Percentiles rank a stretch among this genome's conserved stretches.
These are phyloP conservation scores for Trypanosoma grayi DNA, from an alignment of 208 protist species.

Conservation along the genomic window DNA sequence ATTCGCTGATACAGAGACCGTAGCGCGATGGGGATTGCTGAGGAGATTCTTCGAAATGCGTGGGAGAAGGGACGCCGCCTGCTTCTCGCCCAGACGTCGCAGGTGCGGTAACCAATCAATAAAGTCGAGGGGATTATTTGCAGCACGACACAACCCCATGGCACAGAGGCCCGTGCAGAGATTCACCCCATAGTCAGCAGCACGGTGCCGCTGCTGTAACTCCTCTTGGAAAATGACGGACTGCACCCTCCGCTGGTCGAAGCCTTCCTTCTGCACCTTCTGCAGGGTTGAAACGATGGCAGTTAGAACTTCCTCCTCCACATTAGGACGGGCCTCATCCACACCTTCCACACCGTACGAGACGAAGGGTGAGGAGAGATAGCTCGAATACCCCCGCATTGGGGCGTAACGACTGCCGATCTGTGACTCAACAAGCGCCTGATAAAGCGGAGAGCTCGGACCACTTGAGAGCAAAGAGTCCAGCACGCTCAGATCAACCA, in stretches of 20 bases:
- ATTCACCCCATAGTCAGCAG: conserved; percentile 84
- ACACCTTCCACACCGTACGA: conserved; percentile 90
- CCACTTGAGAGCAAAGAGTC: conserved; percentile 81
- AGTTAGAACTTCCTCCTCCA: conserved; percentile 58
- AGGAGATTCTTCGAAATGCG: conserved; percentile 66
- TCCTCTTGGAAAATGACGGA: conserved; percentile 90
- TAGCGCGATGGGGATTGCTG: conserved; percentile 64
- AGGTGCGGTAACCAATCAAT: conserved; percentile 88
- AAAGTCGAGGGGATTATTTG: conserved; percentile 76
- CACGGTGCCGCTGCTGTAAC: conserved; percentile 85
- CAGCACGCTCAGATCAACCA: conserved; percentile 81
- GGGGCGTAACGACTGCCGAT: conserved; percentile 83
- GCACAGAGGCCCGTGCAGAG: conserved; percentile 71
- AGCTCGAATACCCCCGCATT: conserved; percentile 82
- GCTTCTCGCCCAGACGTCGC: conserved; percentile 45
- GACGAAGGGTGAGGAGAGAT: conserved; percentile 78
- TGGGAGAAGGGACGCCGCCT: conserved; percentile 57
- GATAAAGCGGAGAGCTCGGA: conserved; percentile 85
- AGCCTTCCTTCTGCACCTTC: conserved; percentile 67
- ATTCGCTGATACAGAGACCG: conserved; percentile 71
- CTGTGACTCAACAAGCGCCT: conserved; percentile 86
- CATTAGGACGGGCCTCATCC: conserved; percentile 55
- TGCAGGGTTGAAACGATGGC: conserved; percentile 60
- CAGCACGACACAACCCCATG: conserved; percentile 67
- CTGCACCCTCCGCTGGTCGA: conserved; percentile 73